Base-by-base conservation (phyloP, 2,329 filamentous ascomycete genomes). In the Cladosporium sp. region DNA sequence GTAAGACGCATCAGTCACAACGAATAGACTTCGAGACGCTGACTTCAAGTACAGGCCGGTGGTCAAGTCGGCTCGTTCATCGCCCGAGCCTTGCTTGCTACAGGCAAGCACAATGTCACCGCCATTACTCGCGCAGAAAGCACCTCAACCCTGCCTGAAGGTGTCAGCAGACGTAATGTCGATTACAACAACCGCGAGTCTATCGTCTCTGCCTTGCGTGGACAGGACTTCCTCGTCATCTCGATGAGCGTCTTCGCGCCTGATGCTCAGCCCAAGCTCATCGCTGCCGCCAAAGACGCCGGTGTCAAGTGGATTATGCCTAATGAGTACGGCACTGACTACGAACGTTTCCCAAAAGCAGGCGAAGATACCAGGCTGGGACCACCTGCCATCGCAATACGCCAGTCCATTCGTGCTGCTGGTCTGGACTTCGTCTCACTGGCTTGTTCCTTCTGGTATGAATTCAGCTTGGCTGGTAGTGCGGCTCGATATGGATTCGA, bases 121-220 rank as follows among this genome's bases (percentile, higher is more conserved):
- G 72, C 75, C 57, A 66, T 78, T 40, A 73, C 74, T n/a, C 74
- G 75, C n/a, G 55, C 60, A 38, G 72, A 65, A 62, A 74, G 70
- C 71, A 73, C 62, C 12, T 83, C 82, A 34, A 63, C 34, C 59
- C 59, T 63, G 11, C 65, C 65, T 20, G 25, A 37, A 22, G 65
- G 60, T 49, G 43, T 72, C 42, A 47, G 49, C 7, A 47, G 66
- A 42, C 64, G 62, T 25, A 60, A 67, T 43, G 64, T 67, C 51
- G 62, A 70, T 64, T 69, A 69, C 62, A 40, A 60, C 50, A 50
- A 64, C 57, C 64, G 64, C n/a, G 52, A 55, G 3, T 60, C 55
- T 45, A 61, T 70, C 20, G 65, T 68, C n/a, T 22, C 56, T 5
- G 69, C 69, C 4, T 59, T 73, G 1, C 60, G 65, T 47, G 69